Percentiles rank a stretch among this genome's conserved stretches.
These are phyloP conservation scores for Talaromyces sp. DNA, from an alignment of 2,329 filamentous ascomycete species.

Conservation along the genomic window DNA sequence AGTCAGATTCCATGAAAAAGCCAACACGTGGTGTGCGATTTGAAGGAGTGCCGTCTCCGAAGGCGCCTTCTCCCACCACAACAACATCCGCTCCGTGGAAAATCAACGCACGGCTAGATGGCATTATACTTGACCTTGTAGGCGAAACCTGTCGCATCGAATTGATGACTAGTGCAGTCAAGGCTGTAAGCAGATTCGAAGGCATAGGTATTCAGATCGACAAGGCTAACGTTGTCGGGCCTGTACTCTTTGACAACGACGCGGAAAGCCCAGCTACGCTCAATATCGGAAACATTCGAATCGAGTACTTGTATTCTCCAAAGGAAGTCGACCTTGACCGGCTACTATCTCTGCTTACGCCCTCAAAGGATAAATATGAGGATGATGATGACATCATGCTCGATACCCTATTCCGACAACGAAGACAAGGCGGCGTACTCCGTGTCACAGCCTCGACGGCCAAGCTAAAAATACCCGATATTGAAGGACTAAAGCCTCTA, in stretches of 20 bases:
- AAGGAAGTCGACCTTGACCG: slow-evolving; percentile 77
- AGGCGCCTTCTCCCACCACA: slow-evolving; percentile 34
- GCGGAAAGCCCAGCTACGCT: slow-evolving; percentile 56
- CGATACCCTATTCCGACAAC: slow-evolving; percentile 81
- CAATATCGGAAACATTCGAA: slow-evolving; percentile 62
- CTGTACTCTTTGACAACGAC: slow-evolving; percentile 53
- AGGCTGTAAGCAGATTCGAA: slow-evolving; percentile 70
- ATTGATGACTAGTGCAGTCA: slow-evolving; percentile 75
- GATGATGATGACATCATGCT: slow-evolving; percentile 91
- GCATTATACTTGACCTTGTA: slow-evolving; percentile 69
- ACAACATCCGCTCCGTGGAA: slow-evolving; percentile 49
- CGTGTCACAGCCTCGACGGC: slow-evolving; percentile 65
- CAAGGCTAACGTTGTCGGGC: slow-evolving; percentile 70
- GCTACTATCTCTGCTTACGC: slow-evolving; percentile 80
- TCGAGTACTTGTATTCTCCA: slow-evolving; percentile 71
- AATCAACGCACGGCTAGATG: slow-evolving; percentile 71
- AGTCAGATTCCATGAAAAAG: slow-evolving; percentile 28
- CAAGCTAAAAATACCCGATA: slow-evolving; percentile 59
- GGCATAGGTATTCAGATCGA: slow-evolving; percentile 71
- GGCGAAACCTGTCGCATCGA: slow-evolving; percentile 72
- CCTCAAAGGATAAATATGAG: slow-evolving; percentile 85
- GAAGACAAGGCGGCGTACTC: slow-evolving; percentile 79
- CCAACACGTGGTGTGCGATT: slow-evolving; percentile 56
- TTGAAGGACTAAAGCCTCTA: slow-evolving; percentile 65
- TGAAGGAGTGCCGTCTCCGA: slow-evolving; percentile 29